phyloP scores from a whole-genome alignment of 2,329 filamentous ascomycete genomes.

The Colletotrichum sp. region DNA sequence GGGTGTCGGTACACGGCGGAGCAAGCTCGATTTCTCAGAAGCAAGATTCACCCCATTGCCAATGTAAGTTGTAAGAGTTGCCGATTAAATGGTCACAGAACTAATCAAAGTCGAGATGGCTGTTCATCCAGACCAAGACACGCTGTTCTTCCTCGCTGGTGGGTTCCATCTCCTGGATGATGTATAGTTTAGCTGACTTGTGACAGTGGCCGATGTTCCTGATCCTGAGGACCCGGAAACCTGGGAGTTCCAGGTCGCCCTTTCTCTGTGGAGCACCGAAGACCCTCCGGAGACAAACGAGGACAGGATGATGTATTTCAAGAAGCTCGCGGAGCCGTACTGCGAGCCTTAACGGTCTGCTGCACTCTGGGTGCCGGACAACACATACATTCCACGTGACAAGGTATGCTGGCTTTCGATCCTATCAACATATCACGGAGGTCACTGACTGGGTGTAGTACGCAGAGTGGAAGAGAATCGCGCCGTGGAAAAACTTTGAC shows the following conservation, averaged over 20 bases:
- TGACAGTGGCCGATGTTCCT: neutral
- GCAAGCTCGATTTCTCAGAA: neutral
- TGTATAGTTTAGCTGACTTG: neutral
- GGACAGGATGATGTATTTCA: neutral
- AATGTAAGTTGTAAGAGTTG: neutral
- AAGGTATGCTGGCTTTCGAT: rapidly evolving
- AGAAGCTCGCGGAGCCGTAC: neutral
- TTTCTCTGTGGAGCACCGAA: neutral
- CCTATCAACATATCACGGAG: neutral
- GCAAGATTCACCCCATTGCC: neutral
- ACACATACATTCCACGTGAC: neutral
- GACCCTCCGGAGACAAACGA: neutral
- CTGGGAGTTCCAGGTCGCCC: neutral
- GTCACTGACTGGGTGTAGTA: neutral
- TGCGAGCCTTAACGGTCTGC: neutral
- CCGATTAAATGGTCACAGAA: neutral
- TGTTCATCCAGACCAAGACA: neutral
- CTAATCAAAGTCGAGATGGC: neutral
- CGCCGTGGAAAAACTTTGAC: neutral
- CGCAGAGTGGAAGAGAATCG: neutral
- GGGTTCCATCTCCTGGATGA: neutral
- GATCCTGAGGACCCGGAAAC: neutral
- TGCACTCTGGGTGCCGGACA: neutral
- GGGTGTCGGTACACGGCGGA: neutral
- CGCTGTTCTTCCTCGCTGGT: neutral